Base-by-base conservation (phyloP, 768 basidiomycete species). In the Boletus rubescentipes region DNA sequence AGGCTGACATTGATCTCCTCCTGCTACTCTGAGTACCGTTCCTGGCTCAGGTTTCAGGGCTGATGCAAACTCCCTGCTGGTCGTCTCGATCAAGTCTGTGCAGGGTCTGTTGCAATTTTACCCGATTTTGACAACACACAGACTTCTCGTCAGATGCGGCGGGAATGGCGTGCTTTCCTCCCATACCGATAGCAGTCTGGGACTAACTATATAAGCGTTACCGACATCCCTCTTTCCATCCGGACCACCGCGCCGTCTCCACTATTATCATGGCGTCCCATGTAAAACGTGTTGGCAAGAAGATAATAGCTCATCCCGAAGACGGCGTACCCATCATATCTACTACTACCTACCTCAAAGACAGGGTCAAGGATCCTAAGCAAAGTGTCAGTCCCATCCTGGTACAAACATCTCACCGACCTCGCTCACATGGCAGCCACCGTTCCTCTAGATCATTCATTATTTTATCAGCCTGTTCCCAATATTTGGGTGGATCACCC, bases 391-490 rank as follows among this genome's bases (percentile, higher is more conserved):
- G 61, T 55, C 32, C 12, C 12, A 20, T 11, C 7, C 26, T 26
- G 32, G n/a, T n/a, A 12, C n/a, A 7, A 20, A n/a, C 1, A 1
- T 9, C 8, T 44, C 29, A 6, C 12, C 16, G 15, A 14, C 30
- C 14, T 23, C 14, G 37, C 53, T 61, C 37, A 55, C 50, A 15
- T 30, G 26, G 10, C 12, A 11, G 36, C 10, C 32, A 49, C 21
- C 20, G 5, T 2, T 3, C 1, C 30, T 32, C 20, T 59, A 93
- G 90, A 64, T 78, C 36, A 68, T 78, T 45, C 61, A 77, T 53
- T 97, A 97, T 63, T n/a, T 92, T 30, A 61, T 71, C 43, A 79
- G 82, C 58, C 74, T 97, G 14, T 96, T 97, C 71, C 94, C 94
- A 0, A 89, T 97, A 66, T 26, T 92, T 0, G 74, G 80, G 31